A percentile compares a stretch with the other conserved stretches of the same genome.
Evolutionary conservation across 352 stramenopile species (phyloP).

Genomic region (Globisporangium cystogenes): DNA sequence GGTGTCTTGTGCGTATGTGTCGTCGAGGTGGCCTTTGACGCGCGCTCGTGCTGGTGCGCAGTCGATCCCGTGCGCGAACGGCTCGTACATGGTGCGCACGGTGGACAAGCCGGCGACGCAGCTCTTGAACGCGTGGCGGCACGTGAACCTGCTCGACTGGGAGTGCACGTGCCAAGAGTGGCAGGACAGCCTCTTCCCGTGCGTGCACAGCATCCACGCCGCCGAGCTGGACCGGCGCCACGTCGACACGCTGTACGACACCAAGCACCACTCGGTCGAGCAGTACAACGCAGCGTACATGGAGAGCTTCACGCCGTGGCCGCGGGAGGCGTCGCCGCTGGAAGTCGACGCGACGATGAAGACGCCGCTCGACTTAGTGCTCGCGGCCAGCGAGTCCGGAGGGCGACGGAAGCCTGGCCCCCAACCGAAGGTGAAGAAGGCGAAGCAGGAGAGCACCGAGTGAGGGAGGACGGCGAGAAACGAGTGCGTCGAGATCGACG

Average conservation of each 20-base stretch:
- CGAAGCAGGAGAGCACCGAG: neutral
- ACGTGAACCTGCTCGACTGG: constrained; percentile 70
- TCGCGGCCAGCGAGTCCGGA: constrained; percentile 40
- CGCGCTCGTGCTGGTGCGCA: constrained; percentile 11
- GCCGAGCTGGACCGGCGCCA: constrained; percentile 63
- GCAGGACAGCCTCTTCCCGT: constrained; percentile 75
- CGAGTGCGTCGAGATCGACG: no score
- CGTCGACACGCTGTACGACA: constrained; percentile 70
- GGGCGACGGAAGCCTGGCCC: constrained; percentile 60
- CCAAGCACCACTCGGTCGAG: constrained; percentile 61
- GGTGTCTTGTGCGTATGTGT: neutral
- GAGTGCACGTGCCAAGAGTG: constrained; percentile 80
- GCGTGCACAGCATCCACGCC: constrained; percentile 69
- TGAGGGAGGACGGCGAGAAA: no score
- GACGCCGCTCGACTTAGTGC: constrained; percentile 63
- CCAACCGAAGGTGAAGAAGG: constrained; percentile 38
- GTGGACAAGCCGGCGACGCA: constrained; percentile 44
- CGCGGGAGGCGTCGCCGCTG: constrained; percentile 44
- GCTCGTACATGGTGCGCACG: constrained; percentile 75
- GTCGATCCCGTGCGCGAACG: constrained; percentile 77
- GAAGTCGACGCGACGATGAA: constrained; percentile 38
- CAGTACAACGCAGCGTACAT: constrained; percentile 58
- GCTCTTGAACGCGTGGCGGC: constrained; percentile 65
- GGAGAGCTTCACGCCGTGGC: constrained; percentile 54
- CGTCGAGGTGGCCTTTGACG: neutral